Percentiles rank a stretch among this genome's conserved stretches.
Conservation (phyloP, 306 rosid species). For the Ochetophila trinervis region DNA sequence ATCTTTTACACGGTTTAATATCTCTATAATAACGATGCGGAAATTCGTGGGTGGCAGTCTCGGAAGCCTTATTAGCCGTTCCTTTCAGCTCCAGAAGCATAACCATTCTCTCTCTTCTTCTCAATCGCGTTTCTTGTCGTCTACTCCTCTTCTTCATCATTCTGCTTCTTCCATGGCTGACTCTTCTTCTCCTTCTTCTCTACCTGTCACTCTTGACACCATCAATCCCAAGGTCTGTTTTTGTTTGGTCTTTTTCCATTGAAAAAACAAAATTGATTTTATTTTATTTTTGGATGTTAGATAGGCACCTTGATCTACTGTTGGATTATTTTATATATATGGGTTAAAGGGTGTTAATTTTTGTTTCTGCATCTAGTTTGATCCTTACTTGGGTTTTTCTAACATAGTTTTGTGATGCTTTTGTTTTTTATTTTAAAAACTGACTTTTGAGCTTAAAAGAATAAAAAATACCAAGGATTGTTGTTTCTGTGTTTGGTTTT, state of each 20-base stretch:
- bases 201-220: conserved; percentile 46
- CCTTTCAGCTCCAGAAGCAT: conserved; percentile 21
- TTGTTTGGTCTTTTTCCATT: neutral
- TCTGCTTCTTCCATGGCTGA: conserved; percentile 33
- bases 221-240: conserved; percentile 67
- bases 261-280: conserved; percentile 13
- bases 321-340: conserved; percentile 5
- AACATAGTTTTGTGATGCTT: neutral
- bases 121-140: conserved; percentile 42
- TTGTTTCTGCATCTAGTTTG: conserved; percentile 10
- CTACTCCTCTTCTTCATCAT: conserved; percentile 27
- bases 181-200: conserved; percentile 35
- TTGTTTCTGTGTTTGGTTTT: conserved; percentile 16
- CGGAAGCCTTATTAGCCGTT: conserved; percentile 35
- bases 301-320: conserved; percentile 12
- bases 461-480: neutral
- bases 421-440: neutral
- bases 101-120: conserved; percentile 16
- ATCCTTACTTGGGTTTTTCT: neutral
- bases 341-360: neutral
- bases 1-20: too few relatives aligned
- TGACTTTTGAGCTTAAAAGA: neutral
- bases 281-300: neutral
- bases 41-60: conserved; percentile 54
- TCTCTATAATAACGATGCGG: conserved; percentile 48